Base-by-base conservation (phyloP, 805 yeast species). In the Monosporozyma servazzii region DNA sequence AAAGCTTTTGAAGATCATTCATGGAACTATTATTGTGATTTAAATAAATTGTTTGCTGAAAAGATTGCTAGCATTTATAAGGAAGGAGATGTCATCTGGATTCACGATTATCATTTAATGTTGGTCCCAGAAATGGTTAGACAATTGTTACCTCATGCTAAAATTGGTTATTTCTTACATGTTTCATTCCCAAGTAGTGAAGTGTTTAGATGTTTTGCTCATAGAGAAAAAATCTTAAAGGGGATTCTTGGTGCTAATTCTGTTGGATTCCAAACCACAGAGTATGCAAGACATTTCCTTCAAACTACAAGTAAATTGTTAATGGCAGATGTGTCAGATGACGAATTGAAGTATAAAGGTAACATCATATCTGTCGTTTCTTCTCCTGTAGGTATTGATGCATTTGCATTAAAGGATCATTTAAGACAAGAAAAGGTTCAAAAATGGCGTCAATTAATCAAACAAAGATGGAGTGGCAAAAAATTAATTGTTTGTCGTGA, bases 1-100 rank as follows among this genome's bases (percentile, higher is more conserved):
- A 89, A 89, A 66, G 96, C 95, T 0, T 93, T 91, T 68, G 96
- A 91, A 67, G 96, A 88, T 57, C 95, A 89, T 64, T 88, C 96
- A 1, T 91, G 97, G 96, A 81, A 81, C 25, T 83, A 84, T 62
- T 91, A 91, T 67, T 80, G 79, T 57, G 69, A 74, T 1, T 75
- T 91, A 55, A 93, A 93, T 62, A 88, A 83, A 65, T 66, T 78
- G 45, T 77, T 90, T 61, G 97, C 98, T 0, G 86, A 89, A 51
- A 79, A 78, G 56, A 75, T 91, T 45, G 78, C 85, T 2, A 77
- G 75, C 37, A 70, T 73, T 1, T 90, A 91, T 67, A 79, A 81
- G 58, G 76, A 76, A 0, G 88, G 86, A 42, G 96, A 91, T 64
- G 73, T 80, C 41, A 76, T 91, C 53, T 93, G 98, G 98, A 75